Evolutionary conservation across 2,329 filamentous ascomycete species (phyloP).

Genomic region (Trichoderma sp.): DNA sequence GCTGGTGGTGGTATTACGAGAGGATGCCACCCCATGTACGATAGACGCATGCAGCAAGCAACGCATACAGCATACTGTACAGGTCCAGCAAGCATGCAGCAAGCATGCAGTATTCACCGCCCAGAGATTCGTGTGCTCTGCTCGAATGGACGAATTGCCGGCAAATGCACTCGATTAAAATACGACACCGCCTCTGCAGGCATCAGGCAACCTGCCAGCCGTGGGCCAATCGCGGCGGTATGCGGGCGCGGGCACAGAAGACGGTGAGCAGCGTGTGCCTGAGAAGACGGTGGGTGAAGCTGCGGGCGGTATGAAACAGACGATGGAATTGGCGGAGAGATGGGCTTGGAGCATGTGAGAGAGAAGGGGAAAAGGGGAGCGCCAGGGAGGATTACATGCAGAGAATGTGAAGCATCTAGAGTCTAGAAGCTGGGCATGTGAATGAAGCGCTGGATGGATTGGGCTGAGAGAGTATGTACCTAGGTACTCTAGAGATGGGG

Average conservation of each 20-base stretch:
- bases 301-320: not conserved
- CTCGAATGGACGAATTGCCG: conserved; percentile 15
- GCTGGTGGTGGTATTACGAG: not conserved
- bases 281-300: conserved; percentile 17
- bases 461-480: not conserved
- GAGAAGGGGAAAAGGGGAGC: not conserved
- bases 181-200: conserved; percentile 16
- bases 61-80: not conserved
- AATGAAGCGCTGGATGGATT: not conserved
- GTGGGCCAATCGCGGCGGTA: conserved; percentile 14
- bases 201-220: conserved; percentile 5
- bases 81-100: not conserved
- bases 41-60: conserved; percentile 9
- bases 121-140: not conserved
- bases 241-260: conserved; percentile 9
- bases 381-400: not conserved
- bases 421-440: not conserved
- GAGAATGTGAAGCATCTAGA: not conserved
- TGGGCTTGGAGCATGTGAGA: not conserved
- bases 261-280: conserved; percentile 15
- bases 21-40: conserved; percentile 7
- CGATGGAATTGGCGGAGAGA: not conserved
- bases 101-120: conserved; percentile 7
- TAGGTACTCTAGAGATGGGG: too few relatives aligned
- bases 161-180: conserved; percentile 7